A percentile compares a stretch with the other conserved stretches of the same genome.
Conservation (phyloP, 148 eudicot species). For the Gaultheria prostrata region DNA sequence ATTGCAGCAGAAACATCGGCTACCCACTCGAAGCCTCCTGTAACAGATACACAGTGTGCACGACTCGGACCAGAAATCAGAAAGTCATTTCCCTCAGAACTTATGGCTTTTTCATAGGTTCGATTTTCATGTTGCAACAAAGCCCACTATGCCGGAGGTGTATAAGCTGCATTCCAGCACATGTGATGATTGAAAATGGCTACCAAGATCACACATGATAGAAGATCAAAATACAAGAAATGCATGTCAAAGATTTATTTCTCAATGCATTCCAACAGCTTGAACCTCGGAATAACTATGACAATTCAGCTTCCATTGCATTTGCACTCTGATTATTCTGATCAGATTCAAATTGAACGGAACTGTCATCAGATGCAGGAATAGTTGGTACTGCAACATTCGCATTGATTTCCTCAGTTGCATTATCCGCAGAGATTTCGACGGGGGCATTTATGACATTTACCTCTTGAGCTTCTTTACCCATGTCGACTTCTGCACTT, state of each 20-base stretch:
- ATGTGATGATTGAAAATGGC: background rate
- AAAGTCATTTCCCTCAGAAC: background rate
- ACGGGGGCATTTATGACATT: background rate
- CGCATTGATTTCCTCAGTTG: conserved; percentile 10
- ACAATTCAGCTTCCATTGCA: background rate
- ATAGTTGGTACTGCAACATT: background rate
- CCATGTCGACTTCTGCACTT: background rate
- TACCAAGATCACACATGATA: background rate
- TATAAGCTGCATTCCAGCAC: background rate
- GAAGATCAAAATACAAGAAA: background rate
- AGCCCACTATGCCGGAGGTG: background rate
- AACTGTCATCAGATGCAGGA: background rate
- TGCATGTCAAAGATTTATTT: background rate
- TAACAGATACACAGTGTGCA: background rate
- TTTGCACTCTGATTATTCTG: background rate
- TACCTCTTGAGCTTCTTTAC: conserved; percentile 4
- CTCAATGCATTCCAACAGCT: conserved; percentile 1
- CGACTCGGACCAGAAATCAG: background rate
- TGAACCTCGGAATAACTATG: background rate
- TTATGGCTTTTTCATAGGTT: background rate
- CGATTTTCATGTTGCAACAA: background rate
- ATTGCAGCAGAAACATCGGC: background rate
- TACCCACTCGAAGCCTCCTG: background rate
- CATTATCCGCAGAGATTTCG: conserved; percentile 16
- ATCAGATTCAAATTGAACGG: background rate